These are phyloP conservation scores for Microbotryomycetes sp. DNA, from an alignment of 1,284 basidiomycete species.

Conservation along the genomic window DNA sequence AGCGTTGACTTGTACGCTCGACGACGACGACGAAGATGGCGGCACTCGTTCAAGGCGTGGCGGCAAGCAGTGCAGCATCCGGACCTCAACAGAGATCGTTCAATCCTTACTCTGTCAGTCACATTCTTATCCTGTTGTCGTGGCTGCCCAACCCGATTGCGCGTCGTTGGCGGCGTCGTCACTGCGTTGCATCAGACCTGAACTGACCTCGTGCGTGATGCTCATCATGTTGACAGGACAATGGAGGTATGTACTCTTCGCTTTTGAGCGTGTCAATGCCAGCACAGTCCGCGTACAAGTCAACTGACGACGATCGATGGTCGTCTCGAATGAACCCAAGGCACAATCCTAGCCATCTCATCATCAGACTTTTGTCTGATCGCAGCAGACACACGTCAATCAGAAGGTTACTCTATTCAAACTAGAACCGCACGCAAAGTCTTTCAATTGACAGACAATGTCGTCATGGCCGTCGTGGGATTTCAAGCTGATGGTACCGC, in stretches of 20 bases:
- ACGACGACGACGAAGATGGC: background rate
- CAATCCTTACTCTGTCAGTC: background rate
- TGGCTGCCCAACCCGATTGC: too few species aligned
- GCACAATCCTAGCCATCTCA: slow-evolving; percentile 89
- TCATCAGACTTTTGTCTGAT: slow-evolving; percentile 86
- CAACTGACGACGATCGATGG: background rate
- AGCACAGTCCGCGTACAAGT: too few species aligned
- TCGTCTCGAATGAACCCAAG: slow-evolving; percentile 53
- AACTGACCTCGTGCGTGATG: too few species aligned
- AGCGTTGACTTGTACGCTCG: too few species aligned
- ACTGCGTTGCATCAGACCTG: too few species aligned
- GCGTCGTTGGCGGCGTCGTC: too few species aligned
- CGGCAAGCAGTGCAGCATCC: background rate
- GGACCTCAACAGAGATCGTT: background rate
- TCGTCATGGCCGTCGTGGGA: slow-evolving; percentile 85
- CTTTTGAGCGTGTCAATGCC: background rate
- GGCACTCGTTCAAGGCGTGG: background rate
- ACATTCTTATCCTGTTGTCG: too few species aligned
- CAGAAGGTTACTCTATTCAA: slow-evolving; percentile 89
- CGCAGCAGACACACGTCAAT: slow-evolving; percentile 89
- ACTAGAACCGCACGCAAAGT: slow-evolving; percentile 92
- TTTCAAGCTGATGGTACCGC: slow-evolving; percentile 93
- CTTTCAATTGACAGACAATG: slow-evolving; percentile 80
- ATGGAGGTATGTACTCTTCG: background rate
- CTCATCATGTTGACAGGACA: background rate